Evolutionary conservation across 768 basidiomycete genomes (phyloP), one percentile per base, ranked within the genome.

Genomic region (Agaricus blazei): DNA sequence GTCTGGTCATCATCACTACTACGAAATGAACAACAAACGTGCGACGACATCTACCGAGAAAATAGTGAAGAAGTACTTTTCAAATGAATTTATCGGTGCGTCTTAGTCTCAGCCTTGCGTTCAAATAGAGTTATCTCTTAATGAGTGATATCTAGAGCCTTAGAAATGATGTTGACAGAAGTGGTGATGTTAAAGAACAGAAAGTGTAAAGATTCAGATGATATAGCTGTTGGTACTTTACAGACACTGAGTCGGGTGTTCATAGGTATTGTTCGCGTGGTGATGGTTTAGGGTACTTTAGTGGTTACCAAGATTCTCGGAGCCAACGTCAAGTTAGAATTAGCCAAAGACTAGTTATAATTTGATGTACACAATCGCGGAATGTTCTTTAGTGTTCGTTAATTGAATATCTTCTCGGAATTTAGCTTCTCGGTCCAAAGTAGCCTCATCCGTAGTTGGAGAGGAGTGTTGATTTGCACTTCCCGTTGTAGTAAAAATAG

Each of bases 391-490:
- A 19, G 19, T 19, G 19, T 19, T 19, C 19, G 19, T 19, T 19
- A 19, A 19, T 19, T 19, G 19, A 19, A 19, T 19, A 19, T 19
- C 19, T 91, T 72, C 88, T 89, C 90, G 65, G 65, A 84, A 60
- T 46, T 1, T 36, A 19, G 19, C 19, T 19, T 19, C 19, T 19
- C 19, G 19, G 19, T 19, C 19, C 19, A 19, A 19, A 19, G 19
- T 19, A 19, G 19, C 19, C 19, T 19, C 19, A 19, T 19, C 19
- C 19, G 19, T 19, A 19, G 19, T 19, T 19, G 19, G 19, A 19
- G 19, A 19, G 19, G 19, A 19, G 19, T 19, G 19, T 19, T 19
- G 19, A 19, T 19, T 19, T 19, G 19, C 19, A 19, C 19, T 19
- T 19, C 19, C 19, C 19, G 19, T 19, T 19, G 19, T 19, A 19